Base-by-base conservation (phyloP, 331 rosid species). In the Quercus phellos region DNA sequence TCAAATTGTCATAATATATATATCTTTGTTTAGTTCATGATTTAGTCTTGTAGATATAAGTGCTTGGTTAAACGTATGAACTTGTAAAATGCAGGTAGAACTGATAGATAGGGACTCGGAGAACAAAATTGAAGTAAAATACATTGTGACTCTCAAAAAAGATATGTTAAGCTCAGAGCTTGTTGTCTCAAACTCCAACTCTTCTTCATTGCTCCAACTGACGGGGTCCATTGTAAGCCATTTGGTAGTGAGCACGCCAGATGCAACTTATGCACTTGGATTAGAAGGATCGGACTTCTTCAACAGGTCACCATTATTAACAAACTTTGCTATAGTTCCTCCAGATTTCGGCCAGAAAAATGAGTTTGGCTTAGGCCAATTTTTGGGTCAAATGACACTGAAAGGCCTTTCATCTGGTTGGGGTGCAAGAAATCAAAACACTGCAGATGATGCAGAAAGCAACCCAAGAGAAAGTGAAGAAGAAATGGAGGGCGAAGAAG, bases 171-270 rank as follows among this genome's bases (percentile, higher is more conserved):
- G 74, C 77, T 86, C 97, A 11, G 87, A 89, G 79, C 63, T 94
- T 32, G 79, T 81, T 74, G 81, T 92, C 73, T 78, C 86, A 27
- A 94, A 92, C 78, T 85, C 84, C 17, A 81, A 80, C 4, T 53
- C 90, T 75, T 64, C 85, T 74, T 64, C 85, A 10, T 75, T 94
- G 35, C 82, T 92, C 67, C 89, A 74, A 38, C 81, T 92, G 80
- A 86, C 76, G 55, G 98, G 97, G 22, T 83, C 82, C 66, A 72
- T 92, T 34, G 80, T 94, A 32, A 92, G 84, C 78, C 97, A 94
- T 87, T 77, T 94, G 79, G 90, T 95, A 55, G 91, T 90, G 74
- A 94, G 98, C 85, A 75, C 97, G 46, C 92, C 99, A 4, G 97
- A 90, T 63, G 97, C 99, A 70, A 90, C 99, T 29, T 92, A 73